Evolutionary conservation across 108 stramenopile genomes (phyloP), one percentile per base, ranked within the genome.

Genomic region (Nitzschia sp.): DNA sequence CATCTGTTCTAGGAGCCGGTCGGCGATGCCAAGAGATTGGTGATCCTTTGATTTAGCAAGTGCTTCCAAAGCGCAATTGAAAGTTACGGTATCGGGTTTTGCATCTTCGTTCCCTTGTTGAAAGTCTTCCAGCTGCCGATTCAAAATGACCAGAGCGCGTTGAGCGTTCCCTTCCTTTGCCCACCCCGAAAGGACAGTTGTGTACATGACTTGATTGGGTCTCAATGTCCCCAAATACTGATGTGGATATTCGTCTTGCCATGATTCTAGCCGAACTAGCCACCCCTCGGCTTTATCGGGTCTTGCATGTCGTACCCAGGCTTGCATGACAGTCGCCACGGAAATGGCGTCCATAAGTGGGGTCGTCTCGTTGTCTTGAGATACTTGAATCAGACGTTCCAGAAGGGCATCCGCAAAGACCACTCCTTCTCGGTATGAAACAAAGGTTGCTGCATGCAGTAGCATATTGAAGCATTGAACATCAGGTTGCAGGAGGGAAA

Each of bases 71-170:
- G 53, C 76, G 5, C 25, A 31, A 49, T 71, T 66, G 48, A 58
- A 71, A 0, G 66, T 71, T 31, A 72, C 71, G 11, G 81, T 80
- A 75, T 76, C 79, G 4, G 81, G 49, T 17, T 28, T 23, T 8
- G 42, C 32, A 15, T 46, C 54, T n/a, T 24, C 31, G 29, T 67
- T 55, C 2, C 66, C 66, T 15, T 21, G 17, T 36, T 67, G 66
- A 67, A 56, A 67, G 25, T 56, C 32, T 8, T 56, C 21, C 21
- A 67, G 5, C 17, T 67, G 66, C 33, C 30, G 24, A n/a, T 67
- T 19, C 25, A 67, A 28, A 8, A 67, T 21, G 4, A 11, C 24
- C 33, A 51, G 18, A 28, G 54, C 66, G 2, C 48, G 35, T 54
- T 67, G 23, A 24, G 25, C 23, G 18, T 67, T 55, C 1, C 54